Percentiles rank a stretch among this genome's conserved stretches.
Evolutionary conservation across 306 rosid genomes (phyloP).

Genomic region (Castanea crenata): DNA sequence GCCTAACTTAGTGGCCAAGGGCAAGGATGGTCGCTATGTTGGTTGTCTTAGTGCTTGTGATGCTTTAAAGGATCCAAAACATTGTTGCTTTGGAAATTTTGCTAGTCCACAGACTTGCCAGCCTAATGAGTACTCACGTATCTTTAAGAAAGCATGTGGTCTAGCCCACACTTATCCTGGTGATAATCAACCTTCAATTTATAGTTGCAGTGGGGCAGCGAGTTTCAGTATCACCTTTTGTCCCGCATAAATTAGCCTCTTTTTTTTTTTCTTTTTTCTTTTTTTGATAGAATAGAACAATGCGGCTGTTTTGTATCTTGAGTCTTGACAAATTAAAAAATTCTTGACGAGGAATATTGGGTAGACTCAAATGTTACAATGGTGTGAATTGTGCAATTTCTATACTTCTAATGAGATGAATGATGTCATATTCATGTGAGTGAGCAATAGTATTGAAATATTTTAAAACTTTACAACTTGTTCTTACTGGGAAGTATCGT

Average conservation of each 20-base stretch:
- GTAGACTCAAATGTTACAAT: no score
- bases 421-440: no score
- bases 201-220: constrained; percentile 32
- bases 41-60: constrained; percentile 42
- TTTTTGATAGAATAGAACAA: no score
- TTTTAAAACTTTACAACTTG: no score
- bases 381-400: no score
- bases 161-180: constrained; percentile 26
- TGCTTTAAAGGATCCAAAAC: constrained; percentile 15
- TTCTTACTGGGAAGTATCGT: no score
- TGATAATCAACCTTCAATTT: constrained; percentile 25
- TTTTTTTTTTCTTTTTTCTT: no score
- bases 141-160: constrained; percentile 19
- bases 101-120: constrained; percentile 13
- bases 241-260: background rate
- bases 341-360: no score
- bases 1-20: background rate
- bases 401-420: no score
- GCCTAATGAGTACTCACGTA: background rate
- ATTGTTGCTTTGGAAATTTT: constrained; percentile 24
- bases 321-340: no score
- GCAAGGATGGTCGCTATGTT: constrained; percentile 4
- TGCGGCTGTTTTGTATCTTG: no score
- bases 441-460: no score
- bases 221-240: constrained; percentile 30